phyloP scores from a whole-genome alignment of 225 moss, liverwort and hornwort genomes.

The Straminergon stramineum region DNA sequence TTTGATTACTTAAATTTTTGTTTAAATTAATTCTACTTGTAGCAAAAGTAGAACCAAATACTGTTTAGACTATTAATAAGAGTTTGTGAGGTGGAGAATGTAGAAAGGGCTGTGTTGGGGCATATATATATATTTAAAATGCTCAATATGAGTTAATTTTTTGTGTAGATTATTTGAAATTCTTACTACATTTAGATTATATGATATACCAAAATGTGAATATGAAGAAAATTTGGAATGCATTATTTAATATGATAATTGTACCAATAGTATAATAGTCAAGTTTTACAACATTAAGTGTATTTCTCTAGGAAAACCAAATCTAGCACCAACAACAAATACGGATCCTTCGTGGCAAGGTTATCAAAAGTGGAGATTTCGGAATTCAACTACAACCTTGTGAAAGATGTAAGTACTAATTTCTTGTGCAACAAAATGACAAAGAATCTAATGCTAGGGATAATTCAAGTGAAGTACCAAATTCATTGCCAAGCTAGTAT shows the following conservation, averaged over 20 bases:
- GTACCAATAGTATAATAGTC: background rate
- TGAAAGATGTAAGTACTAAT: background rate
- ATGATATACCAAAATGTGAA: background rate
- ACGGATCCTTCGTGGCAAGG: conserved; percentile 41
- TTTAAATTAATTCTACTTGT: background rate
- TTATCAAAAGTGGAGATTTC: conserved; percentile 32
- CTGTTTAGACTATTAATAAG: background rate
- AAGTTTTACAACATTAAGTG: background rate
- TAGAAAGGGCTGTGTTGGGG: too few species aligned
- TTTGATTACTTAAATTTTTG: background rate
- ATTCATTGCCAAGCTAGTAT: background rate
- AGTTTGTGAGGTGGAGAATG: background rate
- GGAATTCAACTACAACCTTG: conserved; percentile 21
- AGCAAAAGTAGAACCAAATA: background rate
- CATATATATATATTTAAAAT: too few species aligned
- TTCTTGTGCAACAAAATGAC: background rate
- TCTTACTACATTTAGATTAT: background rate
- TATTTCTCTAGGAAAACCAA: conserved; percentile 21
- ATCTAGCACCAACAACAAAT: background rate
- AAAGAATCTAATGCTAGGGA: background rate
- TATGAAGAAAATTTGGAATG: background rate
- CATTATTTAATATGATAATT: background rate
- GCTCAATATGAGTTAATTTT: too few species aligned
- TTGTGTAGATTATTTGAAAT: background rate
- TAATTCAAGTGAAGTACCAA: background rate